Evolutionary conservation across 208 protist genomes (phyloP).

Genomic region (Herpetomonas samuelpessoai): DNA sequence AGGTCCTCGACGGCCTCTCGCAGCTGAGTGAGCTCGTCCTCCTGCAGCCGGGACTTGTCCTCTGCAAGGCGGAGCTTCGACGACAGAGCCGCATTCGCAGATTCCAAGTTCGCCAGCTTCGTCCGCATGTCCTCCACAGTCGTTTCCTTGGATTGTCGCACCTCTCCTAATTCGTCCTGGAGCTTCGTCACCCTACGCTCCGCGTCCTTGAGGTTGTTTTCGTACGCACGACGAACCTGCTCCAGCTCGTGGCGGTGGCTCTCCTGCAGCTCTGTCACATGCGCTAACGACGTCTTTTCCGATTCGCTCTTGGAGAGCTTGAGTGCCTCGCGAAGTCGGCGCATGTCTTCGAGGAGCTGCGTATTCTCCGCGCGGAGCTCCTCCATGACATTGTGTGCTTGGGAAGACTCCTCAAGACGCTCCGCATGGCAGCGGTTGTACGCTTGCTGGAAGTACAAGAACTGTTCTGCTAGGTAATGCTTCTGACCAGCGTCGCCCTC

Average conservation of each 20-base stretch:
- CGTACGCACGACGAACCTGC: conserved; percentile 15
- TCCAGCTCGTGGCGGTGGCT: conserved; percentile 22
- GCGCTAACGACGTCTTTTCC: conserved; percentile 22
- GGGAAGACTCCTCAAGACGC: conserved; percentile 15
- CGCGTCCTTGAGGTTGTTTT: neutral
- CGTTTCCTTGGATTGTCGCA: conserved; percentile 25
- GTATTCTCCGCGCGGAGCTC: conserved; percentile 29
- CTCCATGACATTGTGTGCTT: conserved; percentile 15
- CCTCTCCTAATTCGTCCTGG: conserved; percentile 22
- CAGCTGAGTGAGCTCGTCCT: conserved; percentile 47
- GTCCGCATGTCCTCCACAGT: conserved; percentile 16
- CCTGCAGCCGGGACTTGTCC: conserved; percentile 34
- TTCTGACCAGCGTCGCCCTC: conserved; percentile 86
- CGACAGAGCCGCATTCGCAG: conserved; percentile 18
- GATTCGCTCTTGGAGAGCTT: conserved; percentile 11
- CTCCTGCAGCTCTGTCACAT: conserved; percentile 17
- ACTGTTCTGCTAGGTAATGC: conserved; percentile 77
- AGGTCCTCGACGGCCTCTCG: conserved; percentile 58
- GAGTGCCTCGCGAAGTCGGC: conserved; percentile 20
- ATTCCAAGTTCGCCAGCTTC: conserved; percentile 8
- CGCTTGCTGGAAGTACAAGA: conserved; percentile 60
- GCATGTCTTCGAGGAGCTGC: conserved; percentile 13
- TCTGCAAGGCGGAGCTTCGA: conserved; percentile 37
- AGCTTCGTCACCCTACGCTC: neutral
- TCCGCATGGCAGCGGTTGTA: conserved; percentile 20